Conservation (phyloP, 2,329 filamentous ascomycete genomes). For the Fusarium musae region DNA sequence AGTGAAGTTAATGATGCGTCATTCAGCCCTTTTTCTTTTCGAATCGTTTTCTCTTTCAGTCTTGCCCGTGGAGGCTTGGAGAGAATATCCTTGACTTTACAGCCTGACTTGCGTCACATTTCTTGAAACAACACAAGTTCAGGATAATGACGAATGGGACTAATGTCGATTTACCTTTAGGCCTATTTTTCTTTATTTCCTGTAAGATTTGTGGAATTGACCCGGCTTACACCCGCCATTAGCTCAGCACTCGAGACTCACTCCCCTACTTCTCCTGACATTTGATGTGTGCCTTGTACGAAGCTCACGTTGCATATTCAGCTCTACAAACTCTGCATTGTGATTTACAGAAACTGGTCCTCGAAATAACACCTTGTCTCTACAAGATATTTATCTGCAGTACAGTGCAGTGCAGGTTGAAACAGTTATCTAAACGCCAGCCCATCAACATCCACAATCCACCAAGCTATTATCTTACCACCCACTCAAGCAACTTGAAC, state of each 20-base stretch:
- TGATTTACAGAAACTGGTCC: background rate
- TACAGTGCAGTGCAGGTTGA: background rate
- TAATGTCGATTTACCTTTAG: background rate
- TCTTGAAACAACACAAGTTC: too few relatives aligned
- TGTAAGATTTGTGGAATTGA: background rate
- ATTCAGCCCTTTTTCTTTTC: background rate
- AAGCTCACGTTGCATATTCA: background rate
- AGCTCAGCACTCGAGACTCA: background rate
- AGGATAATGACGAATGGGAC: background rate
- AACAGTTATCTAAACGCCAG: background rate
- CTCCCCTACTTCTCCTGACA: background rate
- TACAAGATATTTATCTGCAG: background rate
- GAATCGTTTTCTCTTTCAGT: constrained; percentile 1
- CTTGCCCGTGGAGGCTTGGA: background rate
- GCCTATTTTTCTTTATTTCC: background rate
- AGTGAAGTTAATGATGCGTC: background rate
- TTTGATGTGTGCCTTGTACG: background rate
- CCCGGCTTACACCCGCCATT: background rate
- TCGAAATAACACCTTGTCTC: background rate
- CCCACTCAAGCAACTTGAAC: background rate
- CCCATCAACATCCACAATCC: background rate
- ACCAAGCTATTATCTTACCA: constrained; percentile 24
- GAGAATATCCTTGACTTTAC: background rate
- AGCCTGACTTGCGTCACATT: constrained; percentile 3
- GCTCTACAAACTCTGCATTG: background rate